These are phyloP conservation scores for Pistacia integerrima DNA, from an alignment of 345 rosid genomes.

Conservation along the genomic window DNA sequence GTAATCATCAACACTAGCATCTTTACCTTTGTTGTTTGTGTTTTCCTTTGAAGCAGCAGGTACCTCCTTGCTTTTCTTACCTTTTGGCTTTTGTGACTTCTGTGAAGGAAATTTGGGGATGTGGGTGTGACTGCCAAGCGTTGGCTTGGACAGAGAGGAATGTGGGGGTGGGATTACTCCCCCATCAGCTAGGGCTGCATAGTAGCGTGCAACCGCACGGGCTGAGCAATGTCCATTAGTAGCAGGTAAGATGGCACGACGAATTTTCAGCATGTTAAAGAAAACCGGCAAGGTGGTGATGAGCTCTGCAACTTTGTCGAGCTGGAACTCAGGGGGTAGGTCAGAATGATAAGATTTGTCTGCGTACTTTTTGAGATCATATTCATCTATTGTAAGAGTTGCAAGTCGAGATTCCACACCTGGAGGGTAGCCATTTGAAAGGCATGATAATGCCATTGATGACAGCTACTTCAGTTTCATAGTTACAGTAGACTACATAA, in stretches of 20 bases:
- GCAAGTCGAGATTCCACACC: conserved; percentile 98
- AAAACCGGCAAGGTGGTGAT: conserved; percentile 52
- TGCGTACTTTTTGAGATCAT: conserved; percentile 53
- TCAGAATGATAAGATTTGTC: conserved; percentile 42
- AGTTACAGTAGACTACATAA: neutral
- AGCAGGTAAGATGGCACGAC: conserved; percentile 89
- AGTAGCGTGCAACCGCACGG: conserved; percentile 96
- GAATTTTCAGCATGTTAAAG: conserved; percentile 74
- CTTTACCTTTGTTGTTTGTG: conserved; percentile 20
- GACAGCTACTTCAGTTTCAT: neutral
- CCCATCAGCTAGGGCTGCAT: conserved; percentile 79
- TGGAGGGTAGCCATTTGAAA: conserved; percentile 31
- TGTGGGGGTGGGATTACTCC: conserved; percentile 79
- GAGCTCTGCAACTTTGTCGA: conserved; percentile 37
- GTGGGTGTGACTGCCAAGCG: conserved; percentile 84
- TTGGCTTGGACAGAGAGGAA: conserved; percentile 67
- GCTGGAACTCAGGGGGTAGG: conserved; percentile 80
- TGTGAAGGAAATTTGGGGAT: conserved; percentile 61
- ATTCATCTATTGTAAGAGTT: conserved; percentile 56
- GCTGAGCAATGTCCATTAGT: conserved; percentile 94
- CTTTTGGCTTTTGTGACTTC: conserved; percentile 40
- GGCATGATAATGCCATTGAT: neutral
- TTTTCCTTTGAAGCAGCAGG: conserved; percentile 31
- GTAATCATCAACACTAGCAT: conserved; percentile 25
- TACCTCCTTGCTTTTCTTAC: conserved; percentile 29